phyloP scores from a whole-genome alignment of 371 early-diverging fungal species.

The Haplosporangium sp. region DNA sequence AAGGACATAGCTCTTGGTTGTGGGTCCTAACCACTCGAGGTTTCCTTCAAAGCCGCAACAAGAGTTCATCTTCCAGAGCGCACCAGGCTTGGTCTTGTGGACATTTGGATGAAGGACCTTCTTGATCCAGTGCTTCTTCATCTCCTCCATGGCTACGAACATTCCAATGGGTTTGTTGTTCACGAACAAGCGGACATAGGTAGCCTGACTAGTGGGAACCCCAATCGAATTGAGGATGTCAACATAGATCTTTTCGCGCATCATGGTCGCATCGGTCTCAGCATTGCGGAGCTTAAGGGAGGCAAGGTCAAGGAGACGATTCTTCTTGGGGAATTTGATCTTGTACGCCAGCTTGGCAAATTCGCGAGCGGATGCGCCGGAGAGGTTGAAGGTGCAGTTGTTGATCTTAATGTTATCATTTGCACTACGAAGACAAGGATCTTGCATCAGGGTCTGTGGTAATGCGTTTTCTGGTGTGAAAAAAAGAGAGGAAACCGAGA shows the following conservation, averaged over 20 bases:
- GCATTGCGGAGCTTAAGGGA: constrained; percentile 46
- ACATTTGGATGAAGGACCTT: constrained; percentile 36
- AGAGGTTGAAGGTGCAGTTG: constrained; percentile 21
- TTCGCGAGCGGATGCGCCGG: constrained; percentile 42
- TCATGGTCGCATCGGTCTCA: constrained; percentile 60
- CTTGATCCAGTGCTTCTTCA: constrained; percentile 49
- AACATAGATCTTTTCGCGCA: constrained; percentile 65
- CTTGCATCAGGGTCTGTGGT: not conserved
- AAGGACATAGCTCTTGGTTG: constrained; percentile 23
- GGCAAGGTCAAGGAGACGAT: constrained; percentile 32
- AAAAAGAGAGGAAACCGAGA: too few species aligned
- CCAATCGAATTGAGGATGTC: constrained; percentile 59
- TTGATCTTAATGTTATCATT: constrained; percentile 35
- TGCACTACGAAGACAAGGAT: constrained; percentile 10
- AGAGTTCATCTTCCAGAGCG: constrained; percentile 53
- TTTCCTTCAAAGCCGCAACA: constrained; percentile 29
- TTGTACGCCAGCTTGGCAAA: constrained; percentile 39
- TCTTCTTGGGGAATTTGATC: constrained; percentile 43
- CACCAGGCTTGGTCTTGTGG: constrained; percentile 25
- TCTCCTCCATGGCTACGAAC: constrained; percentile 46
- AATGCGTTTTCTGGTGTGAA: not conserved
- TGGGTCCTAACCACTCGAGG: constrained; percentile 45
- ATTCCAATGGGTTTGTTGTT: constrained; percentile 40
- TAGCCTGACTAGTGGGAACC: constrained; percentile 57
- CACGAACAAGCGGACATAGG: constrained; percentile 52